Evolutionary conservation across 179 eudicot genomes (phyloP).

Genomic region (Gypsophila paniculata): DNA sequence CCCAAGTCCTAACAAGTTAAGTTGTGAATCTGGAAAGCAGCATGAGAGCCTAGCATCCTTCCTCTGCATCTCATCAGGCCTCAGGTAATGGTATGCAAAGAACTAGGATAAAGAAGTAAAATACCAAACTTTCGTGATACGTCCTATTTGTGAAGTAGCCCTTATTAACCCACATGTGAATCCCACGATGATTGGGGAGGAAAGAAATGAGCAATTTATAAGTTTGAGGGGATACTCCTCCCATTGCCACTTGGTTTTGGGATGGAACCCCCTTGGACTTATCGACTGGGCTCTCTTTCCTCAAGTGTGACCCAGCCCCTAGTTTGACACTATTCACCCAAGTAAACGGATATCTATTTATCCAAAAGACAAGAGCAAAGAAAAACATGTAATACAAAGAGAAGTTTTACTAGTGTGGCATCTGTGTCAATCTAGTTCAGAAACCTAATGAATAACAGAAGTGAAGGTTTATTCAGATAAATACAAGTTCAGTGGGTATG

Average conservation of each 20-base stretch:
- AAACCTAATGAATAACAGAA: neutral
- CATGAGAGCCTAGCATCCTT: neutral
- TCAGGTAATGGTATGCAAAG: neutral
- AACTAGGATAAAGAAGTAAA: conserved; percentile 4
- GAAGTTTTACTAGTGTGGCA: neutral
- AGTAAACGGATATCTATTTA: neutral
- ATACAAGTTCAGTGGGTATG: neutral
- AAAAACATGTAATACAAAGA: neutral
- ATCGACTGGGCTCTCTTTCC: no score
- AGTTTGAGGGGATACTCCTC: no score
- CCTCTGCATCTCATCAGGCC: neutral
- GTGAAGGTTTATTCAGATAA: neutral
- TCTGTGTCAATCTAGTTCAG: neutral
- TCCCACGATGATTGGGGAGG: no score
- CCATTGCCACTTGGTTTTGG: no score
- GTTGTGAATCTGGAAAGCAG: neutral
- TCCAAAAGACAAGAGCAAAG: no score
- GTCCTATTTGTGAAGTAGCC: no score
- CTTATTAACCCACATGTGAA: no score
- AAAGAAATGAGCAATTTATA: no score
- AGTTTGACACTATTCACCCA: no score
- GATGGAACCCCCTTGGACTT: no score
- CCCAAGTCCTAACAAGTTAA: neutral
- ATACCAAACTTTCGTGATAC: neutral
- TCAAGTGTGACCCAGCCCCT: no score